Evolutionary conservation across 2,329 filamentous ascomycete species (phyloP).

Genomic region (Ciborinia camelliae): DNA sequence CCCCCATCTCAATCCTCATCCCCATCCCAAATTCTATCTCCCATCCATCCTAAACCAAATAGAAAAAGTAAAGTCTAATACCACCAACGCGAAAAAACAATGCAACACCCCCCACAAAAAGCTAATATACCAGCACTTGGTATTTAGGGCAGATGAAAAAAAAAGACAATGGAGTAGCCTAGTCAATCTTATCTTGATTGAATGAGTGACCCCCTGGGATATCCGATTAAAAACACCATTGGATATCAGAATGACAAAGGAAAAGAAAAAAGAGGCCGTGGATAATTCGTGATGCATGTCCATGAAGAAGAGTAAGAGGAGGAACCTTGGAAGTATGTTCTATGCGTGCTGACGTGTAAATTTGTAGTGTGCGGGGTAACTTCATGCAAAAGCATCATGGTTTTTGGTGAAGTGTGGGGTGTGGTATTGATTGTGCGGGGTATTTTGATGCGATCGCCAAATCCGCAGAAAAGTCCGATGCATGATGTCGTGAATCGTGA

Average conservation of each 20-base stretch:
- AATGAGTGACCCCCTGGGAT: not conserved
- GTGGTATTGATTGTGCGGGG: not conserved
- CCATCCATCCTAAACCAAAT: not conserved
- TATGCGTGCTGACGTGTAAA: not conserved
- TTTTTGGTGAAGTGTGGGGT: not conserved
- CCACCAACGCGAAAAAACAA: not conserved
- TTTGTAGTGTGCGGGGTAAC: not conserved
- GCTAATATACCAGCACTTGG: slow-evolving; percentile 14
- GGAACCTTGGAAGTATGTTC: not conserved
- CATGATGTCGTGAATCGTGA: not conserved
- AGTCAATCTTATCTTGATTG: slow-evolving; percentile 10
- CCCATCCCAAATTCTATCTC: not conserved
- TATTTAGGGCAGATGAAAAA: not conserved
- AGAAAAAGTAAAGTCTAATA: not conserved
- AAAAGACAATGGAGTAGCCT: not conserved
- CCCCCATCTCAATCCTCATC: not conserved
- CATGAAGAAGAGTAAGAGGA: not conserved
- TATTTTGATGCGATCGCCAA: not conserved
- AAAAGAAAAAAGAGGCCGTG: slow-evolving; percentile 10
- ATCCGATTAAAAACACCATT: not conserved
- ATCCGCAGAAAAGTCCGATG: not conserved
- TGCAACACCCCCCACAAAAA: too few relatives aligned
- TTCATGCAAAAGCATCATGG: slow-evolving; percentile 1
- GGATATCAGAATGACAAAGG: slow-evolving; percentile 8
- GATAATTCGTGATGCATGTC: slow-evolving; percentile 1